These are phyloP conservation scores for Triticum urartu DNA, from an alignment of 176 grass and related monocot species.

Conservation along the genomic window DNA sequence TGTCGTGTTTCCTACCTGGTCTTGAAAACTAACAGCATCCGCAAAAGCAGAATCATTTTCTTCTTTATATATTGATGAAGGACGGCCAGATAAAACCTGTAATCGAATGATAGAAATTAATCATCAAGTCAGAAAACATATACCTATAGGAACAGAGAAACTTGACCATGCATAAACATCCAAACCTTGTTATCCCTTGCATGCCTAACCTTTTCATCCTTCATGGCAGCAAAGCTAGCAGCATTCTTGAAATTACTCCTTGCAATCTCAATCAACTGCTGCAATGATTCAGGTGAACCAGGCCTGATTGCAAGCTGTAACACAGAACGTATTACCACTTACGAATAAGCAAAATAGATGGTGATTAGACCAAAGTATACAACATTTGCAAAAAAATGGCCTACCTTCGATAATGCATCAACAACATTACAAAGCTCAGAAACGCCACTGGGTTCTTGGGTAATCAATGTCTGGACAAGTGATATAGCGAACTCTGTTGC, in stretches of 20 bases:
- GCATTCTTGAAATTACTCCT: slow-evolving; percentile 47
- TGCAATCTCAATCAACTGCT: slow-evolving; percentile 79
- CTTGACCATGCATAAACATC: slow-evolving; percentile 5
- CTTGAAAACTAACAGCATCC: slow-evolving; percentile 77
- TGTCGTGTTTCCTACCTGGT: slow-evolving; percentile 48
- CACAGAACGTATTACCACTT: slow-evolving; percentile 15
- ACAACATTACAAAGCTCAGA: slow-evolving; percentile 78
- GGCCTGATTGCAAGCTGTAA: slow-evolving; percentile 84
- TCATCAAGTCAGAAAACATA: not conserved
- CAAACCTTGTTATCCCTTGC: slow-evolving; percentile 70
- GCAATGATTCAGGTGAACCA: slow-evolving; percentile 80
- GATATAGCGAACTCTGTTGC: slow-evolving; percentile 88
- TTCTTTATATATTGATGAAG: slow-evolving; percentile 57
- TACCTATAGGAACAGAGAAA: not conserved
- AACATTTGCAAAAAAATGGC: not conserved
- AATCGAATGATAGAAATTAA: slow-evolving; percentile 31
- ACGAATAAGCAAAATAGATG: not conserved
- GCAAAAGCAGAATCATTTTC: slow-evolving; percentile 49
- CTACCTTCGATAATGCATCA: slow-evolving; percentile 82
- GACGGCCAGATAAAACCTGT: slow-evolving; percentile 61
- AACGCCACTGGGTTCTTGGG: slow-evolving; percentile 66
- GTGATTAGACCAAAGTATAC: not conserved
- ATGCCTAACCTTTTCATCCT: slow-evolving; percentile 79
- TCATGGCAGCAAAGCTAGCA: slow-evolving; percentile 37
- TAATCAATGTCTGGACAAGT: slow-evolving; percentile 82